These are phyloP conservation scores for Delitschia confertaspora DNA, from an alignment of 495 filamentous ascomycete genomes.

Conservation along the genomic window DNA sequence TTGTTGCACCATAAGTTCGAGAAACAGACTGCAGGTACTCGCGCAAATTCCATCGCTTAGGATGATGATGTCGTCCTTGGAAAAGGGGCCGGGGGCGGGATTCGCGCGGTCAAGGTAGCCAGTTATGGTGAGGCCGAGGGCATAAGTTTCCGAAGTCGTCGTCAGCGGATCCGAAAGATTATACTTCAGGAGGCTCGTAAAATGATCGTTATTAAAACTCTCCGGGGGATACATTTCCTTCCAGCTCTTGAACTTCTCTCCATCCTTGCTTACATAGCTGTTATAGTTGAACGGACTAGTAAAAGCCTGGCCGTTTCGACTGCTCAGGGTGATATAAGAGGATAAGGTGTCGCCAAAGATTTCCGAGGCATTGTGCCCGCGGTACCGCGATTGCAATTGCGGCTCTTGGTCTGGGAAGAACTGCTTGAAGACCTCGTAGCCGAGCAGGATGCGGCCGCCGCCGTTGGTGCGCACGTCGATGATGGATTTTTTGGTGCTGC, in stretches of 20 bases:
- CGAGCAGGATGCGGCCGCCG: slow-evolving; percentile 34
- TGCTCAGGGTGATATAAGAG: slow-evolving; percentile 1
- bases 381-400: slow-evolving; percentile 22
- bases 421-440: slow-evolving; percentile 35
- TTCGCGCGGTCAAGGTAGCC: slow-evolving; percentile 19
- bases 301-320: slow-evolving; percentile 8
- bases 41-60: slow-evolving; percentile 44
- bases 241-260: slow-evolving; percentile 19
- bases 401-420: slow-evolving; percentile 34
- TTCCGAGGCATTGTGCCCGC: slow-evolving; percentile 14
- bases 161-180: slow-evolving; percentile 26
- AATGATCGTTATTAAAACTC: slow-evolving; percentile 17
- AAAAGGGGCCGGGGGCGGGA: slow-evolving; percentile 17
- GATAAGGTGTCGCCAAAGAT: slow-evolving; percentile 20
- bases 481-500: slow-evolving; percentile 31
- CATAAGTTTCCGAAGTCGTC: slow-evolving; percentile 10
- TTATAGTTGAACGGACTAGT: slow-evolving; percentile 27
- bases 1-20: slow-evolving; percentile 44
- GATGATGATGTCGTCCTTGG: slow-evolving; percentile 25
- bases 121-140: slow-evolving; percentile 20
- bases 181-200: slow-evolving; percentile 26
- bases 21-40: slow-evolving; percentile 45
- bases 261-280: slow-evolving; percentile 16
- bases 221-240: slow-evolving; percentile 16
- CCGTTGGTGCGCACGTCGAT: slow-evolving; percentile 37